Evolutionary conservation across 1,284 basidiomycete genomes (phyloP).

Genomic region (Apiotrichum sp.): DNA sequence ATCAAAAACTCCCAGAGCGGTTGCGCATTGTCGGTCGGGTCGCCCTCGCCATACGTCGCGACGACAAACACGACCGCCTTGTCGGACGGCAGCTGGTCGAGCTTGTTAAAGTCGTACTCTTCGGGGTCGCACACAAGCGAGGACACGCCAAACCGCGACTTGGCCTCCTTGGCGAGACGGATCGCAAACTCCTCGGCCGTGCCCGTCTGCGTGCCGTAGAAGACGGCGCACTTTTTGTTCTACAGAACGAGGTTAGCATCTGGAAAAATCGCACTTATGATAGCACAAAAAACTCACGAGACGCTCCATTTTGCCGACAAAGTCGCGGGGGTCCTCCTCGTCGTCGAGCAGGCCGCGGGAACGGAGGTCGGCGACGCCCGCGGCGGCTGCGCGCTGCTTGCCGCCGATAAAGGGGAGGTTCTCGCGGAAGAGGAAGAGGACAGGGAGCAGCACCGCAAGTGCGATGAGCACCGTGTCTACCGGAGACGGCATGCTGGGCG

Average conservation of each 20-base stretch:
- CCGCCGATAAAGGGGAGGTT: slow-evolving; percentile 42
- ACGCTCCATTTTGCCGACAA: slow-evolving; percentile 82
- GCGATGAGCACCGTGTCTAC: slow-evolving; percentile 38
- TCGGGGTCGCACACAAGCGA: slow-evolving; percentile 93
- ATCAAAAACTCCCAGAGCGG: slow-evolving; percentile 85
- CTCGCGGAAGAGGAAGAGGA: slow-evolving; percentile 41
- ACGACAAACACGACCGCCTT: slow-evolving; percentile 80
- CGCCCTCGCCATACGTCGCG: slow-evolving; percentile 98
- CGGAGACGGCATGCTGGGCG: slow-evolving; percentile 36
- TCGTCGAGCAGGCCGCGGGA: slow-evolving; percentile 49
- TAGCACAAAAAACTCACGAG: slow-evolving; percentile 56
- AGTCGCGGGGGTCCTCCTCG: slow-evolving; percentile 76
- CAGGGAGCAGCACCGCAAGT: slow-evolving; percentile 37
- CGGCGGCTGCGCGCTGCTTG: slow-evolving; percentile 9
- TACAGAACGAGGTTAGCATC: slow-evolving; percentile 36
- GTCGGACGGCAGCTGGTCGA: slow-evolving; percentile 83
- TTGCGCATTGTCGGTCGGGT: slow-evolving; percentile 98
- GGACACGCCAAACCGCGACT: slow-evolving; percentile 84
- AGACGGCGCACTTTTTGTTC: slow-evolving; percentile 92
- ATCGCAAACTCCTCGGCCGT: slow-evolving; percentile 95
- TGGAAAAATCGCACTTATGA: too few relatives aligned
- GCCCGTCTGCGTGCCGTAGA: slow-evolving; percentile 94
- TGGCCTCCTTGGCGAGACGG: slow-evolving; percentile 87
- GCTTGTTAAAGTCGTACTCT: slow-evolving; percentile 94
- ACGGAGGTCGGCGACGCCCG: background rate